Evolutionary conservation across 805 yeast genomes (phyloP).

Genomic region (Candida silvatica): DNA sequence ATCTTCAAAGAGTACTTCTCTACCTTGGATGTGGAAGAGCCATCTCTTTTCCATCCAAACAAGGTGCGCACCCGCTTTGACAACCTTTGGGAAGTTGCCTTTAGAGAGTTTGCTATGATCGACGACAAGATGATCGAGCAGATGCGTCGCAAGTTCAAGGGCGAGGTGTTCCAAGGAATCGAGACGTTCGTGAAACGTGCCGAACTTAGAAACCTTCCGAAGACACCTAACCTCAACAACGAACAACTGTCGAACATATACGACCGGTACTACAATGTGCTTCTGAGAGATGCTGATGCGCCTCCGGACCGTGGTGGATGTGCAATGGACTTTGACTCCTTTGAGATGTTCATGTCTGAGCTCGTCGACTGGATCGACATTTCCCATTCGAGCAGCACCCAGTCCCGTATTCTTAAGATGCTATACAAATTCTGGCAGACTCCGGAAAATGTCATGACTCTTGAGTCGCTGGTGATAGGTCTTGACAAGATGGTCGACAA

Average conservation of each 20-base stretch:
- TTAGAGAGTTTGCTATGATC: constrained; percentile 78
- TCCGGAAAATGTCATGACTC: constrained; percentile 48
- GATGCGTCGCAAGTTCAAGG: constrained; percentile 63
- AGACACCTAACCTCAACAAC: constrained; percentile 48
- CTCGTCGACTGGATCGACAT: constrained; percentile 67
- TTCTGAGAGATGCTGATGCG: constrained; percentile 51
- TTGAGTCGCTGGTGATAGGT: constrained; percentile 68
- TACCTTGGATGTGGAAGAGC: constrained; percentile 69
- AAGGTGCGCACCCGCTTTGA: constrained; percentile 77
- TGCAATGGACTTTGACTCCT: constrained; percentile 66
- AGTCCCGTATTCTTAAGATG: constrained; percentile 46
- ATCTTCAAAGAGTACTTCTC: constrained; percentile 77
- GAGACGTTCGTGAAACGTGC: constrained; percentile 89
- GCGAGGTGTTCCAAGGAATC: constrained; percentile 74
- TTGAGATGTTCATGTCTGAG: constrained; percentile 66
- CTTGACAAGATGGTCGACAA: constrained; percentile 58
- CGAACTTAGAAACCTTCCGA: constrained; percentile 79
- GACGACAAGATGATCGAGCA: constrained; percentile 66
- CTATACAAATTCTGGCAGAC: constrained; percentile 66
- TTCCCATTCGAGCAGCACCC: constrained; percentile 22
- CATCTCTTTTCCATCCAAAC: constrained; percentile 54
- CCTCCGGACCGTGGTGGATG: constrained; percentile 57
- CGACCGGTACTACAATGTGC: constrained; percentile 74
- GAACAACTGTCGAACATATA: constrained; percentile 65
- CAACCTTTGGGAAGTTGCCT: constrained; percentile 83